These are phyloP conservation scores for Capsicum chinense DNA, from an alignment of 257 asterid genomes.

Conservation along the genomic window DNA sequence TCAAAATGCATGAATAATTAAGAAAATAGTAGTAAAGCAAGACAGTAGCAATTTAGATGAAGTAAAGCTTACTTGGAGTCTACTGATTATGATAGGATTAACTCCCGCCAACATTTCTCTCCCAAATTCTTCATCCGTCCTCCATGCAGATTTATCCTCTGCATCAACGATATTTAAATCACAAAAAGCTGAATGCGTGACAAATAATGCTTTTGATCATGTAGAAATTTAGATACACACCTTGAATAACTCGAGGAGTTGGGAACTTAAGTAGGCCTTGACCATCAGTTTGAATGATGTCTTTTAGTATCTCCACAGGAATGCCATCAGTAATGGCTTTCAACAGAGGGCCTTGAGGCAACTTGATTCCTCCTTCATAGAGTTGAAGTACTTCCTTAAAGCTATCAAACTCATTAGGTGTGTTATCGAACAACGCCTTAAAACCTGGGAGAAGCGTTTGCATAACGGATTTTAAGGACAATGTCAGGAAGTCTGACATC, in stretches of 20 bases:
- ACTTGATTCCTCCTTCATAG: conserved; percentile 31
- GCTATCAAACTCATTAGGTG: no score
- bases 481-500: no score
- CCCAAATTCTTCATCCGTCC: conserved; percentile 79
- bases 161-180: neutral
- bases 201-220: neutral
- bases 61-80: conserved; percentile 56
- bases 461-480: no score
- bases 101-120: conserved; percentile 35
- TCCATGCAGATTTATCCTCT: conserved; percentile 75
- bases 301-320: conserved; percentile 62
- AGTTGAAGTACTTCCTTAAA: no score
- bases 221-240: conserved; percentile 35
- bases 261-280: conserved; percentile 61
- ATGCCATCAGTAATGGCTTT: conserved; percentile 51
- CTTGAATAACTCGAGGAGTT: conserved; percentile 63
- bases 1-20: neutral
- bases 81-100: conserved; percentile 62
- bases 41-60: neutral
- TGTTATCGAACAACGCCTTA: conserved; percentile 45
- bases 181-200: neutral
- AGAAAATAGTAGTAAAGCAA: neutral
- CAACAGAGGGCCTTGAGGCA: conserved; percentile 40
- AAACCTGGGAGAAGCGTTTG: conserved; percentile 57
- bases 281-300: conserved; percentile 66